phyloP scores from a whole-genome alignment of 2,329 filamentous ascomycete genomes.

The Aspergillus sp. region DNA sequence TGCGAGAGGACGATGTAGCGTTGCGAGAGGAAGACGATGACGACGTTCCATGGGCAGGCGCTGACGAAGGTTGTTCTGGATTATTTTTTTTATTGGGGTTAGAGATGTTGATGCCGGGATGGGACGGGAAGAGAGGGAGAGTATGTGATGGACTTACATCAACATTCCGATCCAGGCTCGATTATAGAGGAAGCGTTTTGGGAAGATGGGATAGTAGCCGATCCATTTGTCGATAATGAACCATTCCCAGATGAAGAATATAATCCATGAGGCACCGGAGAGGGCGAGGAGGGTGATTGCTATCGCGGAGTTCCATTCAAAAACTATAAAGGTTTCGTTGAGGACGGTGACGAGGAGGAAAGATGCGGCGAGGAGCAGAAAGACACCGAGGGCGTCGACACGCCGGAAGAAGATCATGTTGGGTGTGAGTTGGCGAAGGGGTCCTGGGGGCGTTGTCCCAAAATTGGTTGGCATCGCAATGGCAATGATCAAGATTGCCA shows the following conservation, averaged over 20 bases:
- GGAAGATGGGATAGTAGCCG: neutral
- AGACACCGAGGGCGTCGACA: neutral
- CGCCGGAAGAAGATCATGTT: neutral
- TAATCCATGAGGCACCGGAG: neutral
- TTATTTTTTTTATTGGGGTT: neutral
- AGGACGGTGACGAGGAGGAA: neutral
- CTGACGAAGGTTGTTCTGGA: slow-evolving; percentile 4
- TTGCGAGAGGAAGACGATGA: slow-evolving; percentile 4
- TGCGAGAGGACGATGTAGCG: neutral
- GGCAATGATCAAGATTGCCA: neutral
- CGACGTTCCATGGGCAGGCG: slow-evolving; percentile 7
- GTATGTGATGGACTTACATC: neutral
- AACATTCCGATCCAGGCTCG: slow-evolving; percentile 5
- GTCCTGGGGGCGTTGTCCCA: neutral
- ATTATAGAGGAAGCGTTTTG: slow-evolving; percentile 1
- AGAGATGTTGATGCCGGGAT: too few relatives aligned
- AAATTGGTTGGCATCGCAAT: neutral
- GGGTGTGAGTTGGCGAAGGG: slow-evolving; percentile 1
- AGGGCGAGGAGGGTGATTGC: neutral
- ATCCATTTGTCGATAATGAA: neutral
- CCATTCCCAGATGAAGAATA: slow-evolving; percentile 8
- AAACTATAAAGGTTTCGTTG: neutral
- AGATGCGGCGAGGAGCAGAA: neutral
- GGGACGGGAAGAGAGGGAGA: too few relatives aligned
- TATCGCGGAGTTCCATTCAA: neutral